Conservation (phyloP, 2,329 filamentous ascomycete species). For the Curvularia sp. region DNA sequence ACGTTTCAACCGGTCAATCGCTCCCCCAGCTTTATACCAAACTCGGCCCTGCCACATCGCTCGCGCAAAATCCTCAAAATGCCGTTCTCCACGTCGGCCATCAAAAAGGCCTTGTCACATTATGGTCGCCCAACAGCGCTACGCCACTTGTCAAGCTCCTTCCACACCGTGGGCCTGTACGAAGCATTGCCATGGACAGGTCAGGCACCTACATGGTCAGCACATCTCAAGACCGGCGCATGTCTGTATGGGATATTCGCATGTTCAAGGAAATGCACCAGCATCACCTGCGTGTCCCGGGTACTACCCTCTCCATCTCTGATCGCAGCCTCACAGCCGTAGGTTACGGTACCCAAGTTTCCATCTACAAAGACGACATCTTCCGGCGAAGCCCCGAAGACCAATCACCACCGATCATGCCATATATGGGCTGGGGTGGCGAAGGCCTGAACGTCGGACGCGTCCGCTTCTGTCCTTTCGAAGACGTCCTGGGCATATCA, state of each 20-base stretch:
- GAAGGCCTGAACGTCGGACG: slow-evolving; percentile 82
- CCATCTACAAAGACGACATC: slow-evolving; percentile 83
- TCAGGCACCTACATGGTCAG: slow-evolving; percentile 96
- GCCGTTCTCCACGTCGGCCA: slow-evolving; percentile 91
- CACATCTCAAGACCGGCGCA: slow-evolving; percentile 84
- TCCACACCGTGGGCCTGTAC: slow-evolving; percentile 86
- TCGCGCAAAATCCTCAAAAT: slow-evolving; percentile 90
- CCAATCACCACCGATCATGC: slow-evolving; percentile 74
- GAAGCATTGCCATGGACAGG: slow-evolving; percentile 82
- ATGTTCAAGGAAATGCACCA: slow-evolving; percentile 92
- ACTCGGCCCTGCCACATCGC: slow-evolving; percentile 80
- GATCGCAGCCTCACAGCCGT: slow-evolving; percentile 88
- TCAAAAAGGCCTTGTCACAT: slow-evolving; percentile 90
- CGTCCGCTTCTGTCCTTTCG: slow-evolving; percentile 90
- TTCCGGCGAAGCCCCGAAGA: slow-evolving; percentile 77
- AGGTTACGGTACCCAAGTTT: slow-evolving; percentile 87
- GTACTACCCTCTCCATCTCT: slow-evolving; percentile 83
- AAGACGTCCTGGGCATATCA: slow-evolving; percentile 86
- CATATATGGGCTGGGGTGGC: slow-evolving; percentile 93
- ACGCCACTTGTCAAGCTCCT: slow-evolving; percentile 90
- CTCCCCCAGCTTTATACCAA: slow-evolving; percentile 85
- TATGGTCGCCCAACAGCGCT: slow-evolving; percentile 93
- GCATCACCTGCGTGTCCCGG: slow-evolving; percentile 84
- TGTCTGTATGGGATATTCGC: slow-evolving; percentile 95
- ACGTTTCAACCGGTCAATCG: slow-evolving; percentile 90